Percentiles rank a stretch among this genome's conserved stretches.
phyloP scores from a whole-genome alignment of 805 yeast species.

The Jamesozyma jinghongensis region DNA sequence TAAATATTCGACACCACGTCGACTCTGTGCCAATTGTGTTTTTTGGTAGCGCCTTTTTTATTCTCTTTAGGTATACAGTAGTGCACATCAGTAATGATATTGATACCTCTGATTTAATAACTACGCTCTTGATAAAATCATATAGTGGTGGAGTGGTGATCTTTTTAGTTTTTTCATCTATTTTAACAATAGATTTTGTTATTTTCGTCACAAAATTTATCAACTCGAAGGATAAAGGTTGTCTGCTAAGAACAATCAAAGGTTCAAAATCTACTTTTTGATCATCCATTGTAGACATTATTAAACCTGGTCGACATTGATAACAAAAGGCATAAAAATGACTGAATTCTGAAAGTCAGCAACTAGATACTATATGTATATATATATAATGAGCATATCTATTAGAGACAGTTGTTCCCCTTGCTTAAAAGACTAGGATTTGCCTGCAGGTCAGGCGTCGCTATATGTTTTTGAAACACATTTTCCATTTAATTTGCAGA shows the following conservation, averaged over 20 bases:
- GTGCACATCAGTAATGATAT: conserved; percentile 93
- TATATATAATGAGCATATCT: no score
- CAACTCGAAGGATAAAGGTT: conserved; percentile 25
- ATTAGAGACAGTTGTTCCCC: no score
- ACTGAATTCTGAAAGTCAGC: no score
- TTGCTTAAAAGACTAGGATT: no score
- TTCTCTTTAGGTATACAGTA: conserved; percentile 68
- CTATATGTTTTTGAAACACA: no score
- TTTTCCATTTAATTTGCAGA: no score
- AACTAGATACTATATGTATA: not conserved
- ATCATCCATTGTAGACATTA: no score
- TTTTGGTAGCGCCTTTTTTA: conserved; percentile 70
- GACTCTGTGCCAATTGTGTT: conserved; percentile 69
- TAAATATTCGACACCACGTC: conserved; percentile 65
- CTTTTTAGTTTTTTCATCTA: conserved; percentile 14
- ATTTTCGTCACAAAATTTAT: conserved; percentile 19
- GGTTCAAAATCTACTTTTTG: conserved; percentile 25
- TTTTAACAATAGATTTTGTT: conserved; percentile 24
- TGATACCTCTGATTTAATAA: conserved; percentile 81
- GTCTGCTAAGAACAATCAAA: conserved; percentile 20
- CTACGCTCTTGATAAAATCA: conserved; percentile 61
- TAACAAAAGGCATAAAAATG: no score
- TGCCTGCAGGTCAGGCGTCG: no score
- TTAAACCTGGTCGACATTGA: no score
- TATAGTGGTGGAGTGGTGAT: conserved; percentile 36